A percentile compares a stretch with the other conserved stretches of the same genome.
phyloP scores from a whole-genome alignment of 306 rosid species.

The Datisca glomerata region DNA sequence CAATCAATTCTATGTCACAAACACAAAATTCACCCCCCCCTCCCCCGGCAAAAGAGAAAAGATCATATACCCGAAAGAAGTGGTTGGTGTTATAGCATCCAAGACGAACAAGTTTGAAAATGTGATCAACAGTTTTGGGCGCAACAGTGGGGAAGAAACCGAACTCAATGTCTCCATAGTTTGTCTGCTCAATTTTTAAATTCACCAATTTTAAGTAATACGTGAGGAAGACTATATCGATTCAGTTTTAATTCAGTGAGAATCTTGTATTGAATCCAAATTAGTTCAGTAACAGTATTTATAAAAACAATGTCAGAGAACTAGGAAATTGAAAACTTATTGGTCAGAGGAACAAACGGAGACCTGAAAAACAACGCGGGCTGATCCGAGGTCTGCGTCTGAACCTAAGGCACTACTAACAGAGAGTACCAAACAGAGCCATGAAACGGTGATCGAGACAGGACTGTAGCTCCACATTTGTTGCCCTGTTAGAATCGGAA shows the following conservation, averaged over 20 bases:
- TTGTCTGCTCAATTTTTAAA: slow-evolving; percentile 49
- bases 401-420: slow-evolving; percentile 3
- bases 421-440: not conserved
- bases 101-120: slow-evolving; percentile 82
- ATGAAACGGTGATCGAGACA: not conserved
- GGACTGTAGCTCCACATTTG: not conserved
- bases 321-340: too few relatives aligned
- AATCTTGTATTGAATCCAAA: too few relatives aligned
- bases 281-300: too few relatives aligned
- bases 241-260: not conserved
- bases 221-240: too few relatives aligned
- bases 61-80: slow-evolving; percentile 62
- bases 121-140: slow-evolving; percentile 85
- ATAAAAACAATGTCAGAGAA: too few relatives aligned
- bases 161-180: slow-evolving; percentile 86
- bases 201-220: too few relatives aligned
- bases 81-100: slow-evolving; percentile 87
- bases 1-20: slow-evolving; percentile 15
- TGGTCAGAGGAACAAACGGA: too few relatives aligned
- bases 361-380: slow-evolving; percentile 18
- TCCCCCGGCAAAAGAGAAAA: not conserved
- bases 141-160: slow-evolving; percentile 90
- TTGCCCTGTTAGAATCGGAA: not conserved
- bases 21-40: slow-evolving; percentile 9
- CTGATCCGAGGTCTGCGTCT: slow-evolving; percentile 13